Conservation (phyloP, 2,329 filamentous ascomycete species). For the Aphanocladium album region DNA sequence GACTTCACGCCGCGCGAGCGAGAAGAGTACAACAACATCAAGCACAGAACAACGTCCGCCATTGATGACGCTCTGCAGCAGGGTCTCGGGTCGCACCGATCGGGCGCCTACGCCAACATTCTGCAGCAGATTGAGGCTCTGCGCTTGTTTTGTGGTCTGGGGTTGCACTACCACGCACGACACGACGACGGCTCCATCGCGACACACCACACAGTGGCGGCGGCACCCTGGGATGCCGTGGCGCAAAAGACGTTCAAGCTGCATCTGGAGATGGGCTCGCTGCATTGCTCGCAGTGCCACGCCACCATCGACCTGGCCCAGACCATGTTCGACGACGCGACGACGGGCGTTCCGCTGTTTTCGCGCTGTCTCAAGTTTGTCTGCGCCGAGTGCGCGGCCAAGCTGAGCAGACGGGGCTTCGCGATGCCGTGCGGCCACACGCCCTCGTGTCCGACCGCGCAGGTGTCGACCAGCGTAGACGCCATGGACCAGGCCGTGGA, state of each 20-base stretch:
- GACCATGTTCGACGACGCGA: constrained; percentile 16
- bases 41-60: constrained; percentile 21
- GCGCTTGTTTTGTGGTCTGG: constrained; percentile 42
- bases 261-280: constrained; percentile 21
- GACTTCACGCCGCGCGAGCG: constrained; percentile 33
- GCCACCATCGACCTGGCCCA: constrained; percentile 21
- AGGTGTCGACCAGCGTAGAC: constrained; percentile 20
- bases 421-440: constrained; percentile 21
- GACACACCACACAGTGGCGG: neutral
- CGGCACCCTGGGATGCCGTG: constrained; percentile 15
- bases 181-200: constrained; percentile 17
- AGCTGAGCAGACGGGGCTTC: neutral
- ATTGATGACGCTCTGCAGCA: constrained; percentile 31
- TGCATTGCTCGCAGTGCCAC: constrained; percentile 26
- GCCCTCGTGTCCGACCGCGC: constrained; percentile 18
- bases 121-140: constrained; percentile 41
- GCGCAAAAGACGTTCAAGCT: constrained; percentile 33
- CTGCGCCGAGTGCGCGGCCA: constrained; percentile 26
- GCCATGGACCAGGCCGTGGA: constrained; percentile 20
- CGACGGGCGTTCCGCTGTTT: constrained; percentile 19
- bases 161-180: constrained; percentile 32
- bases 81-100: constrained; percentile 8
- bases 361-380: constrained; percentile 28
- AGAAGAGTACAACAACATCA: constrained; percentile 28
- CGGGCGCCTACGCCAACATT: constrained; percentile 32